Percentiles rank a stretch among this genome's conserved stretches.
These are phyloP conservation scores for Colletotrichum agaves DNA, from an alignment of 2,329 filamentous ascomycete species.

Conservation along the genomic window DNA sequence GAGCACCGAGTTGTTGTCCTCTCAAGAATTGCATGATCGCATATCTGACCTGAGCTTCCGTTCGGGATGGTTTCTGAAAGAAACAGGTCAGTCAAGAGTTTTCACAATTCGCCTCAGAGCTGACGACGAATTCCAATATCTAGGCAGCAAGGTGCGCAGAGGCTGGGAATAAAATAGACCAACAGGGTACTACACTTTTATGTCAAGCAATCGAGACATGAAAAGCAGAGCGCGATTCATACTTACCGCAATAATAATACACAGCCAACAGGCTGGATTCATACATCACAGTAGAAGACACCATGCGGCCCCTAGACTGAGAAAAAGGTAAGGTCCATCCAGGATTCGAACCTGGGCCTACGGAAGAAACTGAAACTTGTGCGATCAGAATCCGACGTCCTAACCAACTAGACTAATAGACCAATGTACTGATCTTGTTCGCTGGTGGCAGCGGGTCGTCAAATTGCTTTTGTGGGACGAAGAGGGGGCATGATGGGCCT, in stretches of 20 bases:
- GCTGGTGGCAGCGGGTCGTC: not conserved
- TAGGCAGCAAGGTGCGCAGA: not conserved
- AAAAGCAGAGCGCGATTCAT: no score
- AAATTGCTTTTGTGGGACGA: not conserved
- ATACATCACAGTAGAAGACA: no score
- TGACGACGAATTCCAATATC: not conserved
- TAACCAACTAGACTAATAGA: conserved; percentile 29
- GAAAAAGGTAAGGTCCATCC: conserved; percentile 18
- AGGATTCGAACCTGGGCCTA: conserved; percentile 27
- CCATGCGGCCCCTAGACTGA: not conserved
- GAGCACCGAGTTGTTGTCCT: not conserved
- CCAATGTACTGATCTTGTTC: not conserved
- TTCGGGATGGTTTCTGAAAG: not conserved
- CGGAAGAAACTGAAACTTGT: not conserved
- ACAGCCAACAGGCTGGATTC: no score
- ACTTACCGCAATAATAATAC: no score
- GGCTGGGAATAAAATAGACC: not conserved
- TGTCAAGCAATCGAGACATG: no score
- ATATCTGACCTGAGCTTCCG: not conserved
- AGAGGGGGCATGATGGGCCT: not conserved
- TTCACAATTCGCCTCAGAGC: not conserved
- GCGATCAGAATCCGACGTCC: conserved; percentile 21
- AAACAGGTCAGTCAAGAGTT: not conserved
- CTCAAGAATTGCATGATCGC: not conserved
- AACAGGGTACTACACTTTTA: no score